phyloP scores from a whole-genome alignment of 1,284 basidiomycete genomes.

The Marasmius sp. region DNA sequence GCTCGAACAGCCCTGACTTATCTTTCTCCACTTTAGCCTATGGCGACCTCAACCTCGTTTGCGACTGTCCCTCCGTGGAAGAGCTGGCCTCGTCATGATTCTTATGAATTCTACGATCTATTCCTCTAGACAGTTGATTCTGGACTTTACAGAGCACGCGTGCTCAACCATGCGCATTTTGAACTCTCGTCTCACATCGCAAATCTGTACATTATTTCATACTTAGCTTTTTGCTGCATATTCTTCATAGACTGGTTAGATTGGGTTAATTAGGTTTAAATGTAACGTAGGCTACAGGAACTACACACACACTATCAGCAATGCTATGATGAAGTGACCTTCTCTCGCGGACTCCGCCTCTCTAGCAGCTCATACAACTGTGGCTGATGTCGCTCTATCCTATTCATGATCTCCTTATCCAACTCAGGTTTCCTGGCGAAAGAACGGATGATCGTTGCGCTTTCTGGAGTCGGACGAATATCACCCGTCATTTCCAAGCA shows the following conservation, averaged over 20 bases:
- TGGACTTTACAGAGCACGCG: slow-evolving; percentile 29
- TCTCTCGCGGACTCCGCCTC: not conserved
- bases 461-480: slow-evolving; percentile 47
- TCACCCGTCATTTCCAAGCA: slow-evolving; percentile 63
- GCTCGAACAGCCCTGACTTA: slow-evolving; percentile 10
- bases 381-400: slow-evolving; percentile 53
- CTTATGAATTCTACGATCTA: slow-evolving; percentile 24
- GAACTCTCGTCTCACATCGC: not conserved
- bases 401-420: slow-evolving; percentile 44
- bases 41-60: slow-evolving; percentile 82
- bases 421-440: slow-evolving; percentile 47
- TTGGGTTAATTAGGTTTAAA: not conserved
- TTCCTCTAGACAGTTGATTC: slow-evolving; percentile 36
- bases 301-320: no score
- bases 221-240: slow-evolving; percentile 16
- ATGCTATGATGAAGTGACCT: not conserved
- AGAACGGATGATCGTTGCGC: slow-evolving; percentile 50
- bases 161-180: slow-evolving; percentile 44
- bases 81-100: slow-evolving; percentile 48
- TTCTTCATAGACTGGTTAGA: not conserved
- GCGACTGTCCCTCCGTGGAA: slow-evolving; percentile 88
- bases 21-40: slow-evolving; percentile 48
- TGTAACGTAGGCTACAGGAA: not conserved
- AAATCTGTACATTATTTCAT: slow-evolving; percentile 16
- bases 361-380: slow-evolving; percentile 48